These are phyloP conservation scores for Apiotrichum domesticum DNA, from an alignment of 1,284 basidiomycete species.

Conservation along the genomic window DNA sequence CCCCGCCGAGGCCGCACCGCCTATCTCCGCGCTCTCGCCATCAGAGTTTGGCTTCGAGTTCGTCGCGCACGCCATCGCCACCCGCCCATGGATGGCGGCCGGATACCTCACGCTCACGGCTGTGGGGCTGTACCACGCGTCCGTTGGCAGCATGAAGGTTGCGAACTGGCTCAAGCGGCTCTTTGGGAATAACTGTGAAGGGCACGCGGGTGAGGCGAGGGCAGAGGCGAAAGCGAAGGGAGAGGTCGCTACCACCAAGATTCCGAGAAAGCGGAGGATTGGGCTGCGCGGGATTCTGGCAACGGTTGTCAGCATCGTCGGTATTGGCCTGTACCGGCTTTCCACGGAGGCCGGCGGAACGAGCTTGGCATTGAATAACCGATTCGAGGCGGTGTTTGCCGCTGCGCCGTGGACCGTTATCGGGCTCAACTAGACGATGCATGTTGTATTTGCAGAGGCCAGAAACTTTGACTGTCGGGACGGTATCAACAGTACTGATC, in stretches of 20 bases:
- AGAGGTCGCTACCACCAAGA: neutral
- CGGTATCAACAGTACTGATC: neutral
- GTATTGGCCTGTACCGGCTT: constrained; percentile 29
- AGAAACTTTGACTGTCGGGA: neutral
- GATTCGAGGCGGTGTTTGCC: constrained; percentile 32
- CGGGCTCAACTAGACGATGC: constrained; percentile 7
- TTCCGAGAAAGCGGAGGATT: constrained; percentile 12
- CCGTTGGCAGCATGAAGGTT: constrained; percentile 35
- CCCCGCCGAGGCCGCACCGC: constrained; percentile 22
- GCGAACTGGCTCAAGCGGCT: constrained; percentile 28
- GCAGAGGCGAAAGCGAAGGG: neutral
- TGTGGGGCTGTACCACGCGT: constrained; percentile 24
- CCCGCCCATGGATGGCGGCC: constrained; percentile 18
- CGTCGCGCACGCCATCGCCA: constrained; percentile 31
- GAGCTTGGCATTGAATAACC: constrained; percentile 18
- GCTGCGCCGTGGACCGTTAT: constrained; percentile 20
- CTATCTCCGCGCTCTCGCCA: constrained; percentile 31
- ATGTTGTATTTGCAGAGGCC: constrained; percentile 9
- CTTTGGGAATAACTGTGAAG: neutral
- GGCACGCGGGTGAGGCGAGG: neutral
- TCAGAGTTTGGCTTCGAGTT: constrained; percentile 41
- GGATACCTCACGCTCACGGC: constrained; percentile 26
- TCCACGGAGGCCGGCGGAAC: constrained; percentile 20
- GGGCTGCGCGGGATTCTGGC: constrained; percentile 25
- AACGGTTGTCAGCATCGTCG: constrained; percentile 24